phyloP scores from a whole-genome alignment of 108 stramenopile genomes.

The Pseudonitzschia delicatissima region DNA sequence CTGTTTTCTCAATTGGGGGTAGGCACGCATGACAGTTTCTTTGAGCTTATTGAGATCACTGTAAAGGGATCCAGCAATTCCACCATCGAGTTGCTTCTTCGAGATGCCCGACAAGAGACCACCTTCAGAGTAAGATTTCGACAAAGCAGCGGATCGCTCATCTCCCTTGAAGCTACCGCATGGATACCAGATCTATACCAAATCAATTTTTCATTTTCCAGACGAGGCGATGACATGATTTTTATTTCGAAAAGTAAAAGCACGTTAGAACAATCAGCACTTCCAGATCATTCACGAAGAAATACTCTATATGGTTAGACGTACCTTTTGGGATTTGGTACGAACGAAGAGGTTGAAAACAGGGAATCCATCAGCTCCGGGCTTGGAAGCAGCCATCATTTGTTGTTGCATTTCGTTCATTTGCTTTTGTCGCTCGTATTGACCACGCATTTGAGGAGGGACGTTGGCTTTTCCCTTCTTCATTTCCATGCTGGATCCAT shows the following conservation, averaged over 20 bases:
- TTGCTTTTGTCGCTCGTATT: conserved; percentile 66
- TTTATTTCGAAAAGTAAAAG: not conserved
- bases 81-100: conserved; percentile 83
- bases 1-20: conserved; percentile 73
- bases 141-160: conserved; percentile 71
- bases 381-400: conserved; percentile 59
- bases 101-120: conserved; percentile 64
- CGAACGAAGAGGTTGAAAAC: conserved; percentile 85
- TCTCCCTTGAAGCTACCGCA: conserved; percentile 90
- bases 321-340: conserved; percentile 66
- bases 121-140: conserved; percentile 48
- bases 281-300: not conserved
- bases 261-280: not conserved
- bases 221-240: not conserved
- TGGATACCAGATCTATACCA: conserved; percentile 82
- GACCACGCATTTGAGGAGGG: conserved; percentile 70
- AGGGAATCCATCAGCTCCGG: conserved; percentile 80
- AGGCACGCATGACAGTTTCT: conserved; percentile 68
- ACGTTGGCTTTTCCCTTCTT: conserved; percentile 85
- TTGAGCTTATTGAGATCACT: conserved; percentile 52
- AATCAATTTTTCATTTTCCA: too few species aligned
- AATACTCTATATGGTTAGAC: conserved; percentile 18
- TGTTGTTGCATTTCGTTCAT: conserved; percentile 62
- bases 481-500: conserved; percentile 45
- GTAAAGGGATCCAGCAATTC: conserved; percentile 65